A percentile compares a stretch with the other conserved stretches of the same genome.
These are phyloP conservation scores for Climacium dendroides DNA, from an alignment of 225 moss, liverwort and hornwort genomes.

Conservation along the genomic window DNA sequence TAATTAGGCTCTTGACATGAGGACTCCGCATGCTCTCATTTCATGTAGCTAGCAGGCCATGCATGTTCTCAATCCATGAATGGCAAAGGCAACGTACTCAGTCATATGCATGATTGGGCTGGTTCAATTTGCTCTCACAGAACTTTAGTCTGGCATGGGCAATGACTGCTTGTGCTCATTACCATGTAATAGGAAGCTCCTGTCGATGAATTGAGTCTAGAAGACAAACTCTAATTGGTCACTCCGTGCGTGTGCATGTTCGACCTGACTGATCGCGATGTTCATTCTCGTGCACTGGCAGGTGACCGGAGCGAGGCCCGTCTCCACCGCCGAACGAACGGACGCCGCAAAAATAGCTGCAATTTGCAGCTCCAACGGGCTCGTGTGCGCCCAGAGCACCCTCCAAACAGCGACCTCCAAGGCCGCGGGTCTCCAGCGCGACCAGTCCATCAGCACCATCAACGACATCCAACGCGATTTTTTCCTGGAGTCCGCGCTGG, in stretches of 20 bases:
- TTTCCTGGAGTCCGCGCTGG: neutral
- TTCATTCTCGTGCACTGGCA: neutral
- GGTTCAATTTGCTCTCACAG: too few species aligned
- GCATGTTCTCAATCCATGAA: neutral
- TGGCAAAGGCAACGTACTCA: neutral
- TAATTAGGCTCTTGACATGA: too few species aligned
- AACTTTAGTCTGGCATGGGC: too few species aligned
- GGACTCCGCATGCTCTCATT: too few species aligned
- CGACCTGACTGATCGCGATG: neutral
- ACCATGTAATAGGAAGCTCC: neutral
- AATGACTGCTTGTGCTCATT: too few species aligned
- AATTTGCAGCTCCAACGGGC: neutral
- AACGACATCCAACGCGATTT: neutral
- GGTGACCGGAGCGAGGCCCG: neutral
- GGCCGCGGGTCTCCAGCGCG: neutral
- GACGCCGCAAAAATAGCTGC: neutral
- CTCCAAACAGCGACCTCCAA: neutral
- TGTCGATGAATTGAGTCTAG: neutral
- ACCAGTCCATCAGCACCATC: neutral
- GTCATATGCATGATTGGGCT: too few species aligned
- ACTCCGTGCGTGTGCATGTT: too few species aligned
- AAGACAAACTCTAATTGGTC: neutral
- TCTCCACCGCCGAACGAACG: too few species aligned
- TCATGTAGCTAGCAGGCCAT: too few species aligned
- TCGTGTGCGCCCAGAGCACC: neutral